phyloP scores from a whole-genome alignment of 768 basidiomycete genomes.

The Psilocybe tampanensis region DNA sequence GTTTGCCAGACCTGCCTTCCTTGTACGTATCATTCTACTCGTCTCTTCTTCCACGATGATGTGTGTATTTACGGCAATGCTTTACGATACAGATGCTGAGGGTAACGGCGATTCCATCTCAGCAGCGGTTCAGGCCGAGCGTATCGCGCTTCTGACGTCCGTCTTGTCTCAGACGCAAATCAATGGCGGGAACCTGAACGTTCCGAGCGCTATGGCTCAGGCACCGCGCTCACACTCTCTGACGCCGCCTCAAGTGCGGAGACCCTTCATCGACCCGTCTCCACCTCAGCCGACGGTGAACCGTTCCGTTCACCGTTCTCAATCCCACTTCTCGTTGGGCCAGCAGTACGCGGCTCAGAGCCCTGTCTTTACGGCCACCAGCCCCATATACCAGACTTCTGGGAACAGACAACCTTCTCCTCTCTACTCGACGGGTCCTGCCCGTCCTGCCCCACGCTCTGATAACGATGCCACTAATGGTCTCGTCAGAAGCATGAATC shows the following conservation, averaged over 20 bases:
- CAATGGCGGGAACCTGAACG: conserved; percentile 17
- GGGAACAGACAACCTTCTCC: conserved; percentile 44
- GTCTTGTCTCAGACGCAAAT: conserved; percentile 64
- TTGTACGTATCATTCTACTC: conserved; percentile 48
- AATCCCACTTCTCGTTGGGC: conserved; percentile 52
- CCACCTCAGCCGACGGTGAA: conserved; percentile 10
- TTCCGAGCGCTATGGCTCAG: conserved; percentile 19
- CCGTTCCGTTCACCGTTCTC: conserved; percentile 49
- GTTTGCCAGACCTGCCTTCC: conserved; percentile 90
- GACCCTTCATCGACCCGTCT: conserved; percentile 36
- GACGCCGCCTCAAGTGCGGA: conserved; percentile 47
- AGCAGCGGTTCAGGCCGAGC: conserved; percentile 81
- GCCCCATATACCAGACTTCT: conserved; percentile 76
- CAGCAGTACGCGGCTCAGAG: conserved; percentile 37
- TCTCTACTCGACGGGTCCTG: conserved; percentile 38
- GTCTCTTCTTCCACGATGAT: conserved; percentile 2
- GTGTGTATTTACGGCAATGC: conserved; percentile 9
- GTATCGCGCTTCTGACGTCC: conserved; percentile 77
- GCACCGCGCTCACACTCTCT: conserved; percentile 44
- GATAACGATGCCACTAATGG: conserved; percentile 13
- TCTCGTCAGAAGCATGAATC: conserved; percentile 4
- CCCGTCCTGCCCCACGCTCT: conserved; percentile 26
- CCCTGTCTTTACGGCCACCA: conserved; percentile 28
- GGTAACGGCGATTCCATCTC: conserved; percentile 89
- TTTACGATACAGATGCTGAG: conserved; percentile 63